Evolutionary conservation across 1,284 basidiomycete species (phyloP), one percentile per base, ranked within the genome.

Genomic region (Gomphus sp.): DNA sequence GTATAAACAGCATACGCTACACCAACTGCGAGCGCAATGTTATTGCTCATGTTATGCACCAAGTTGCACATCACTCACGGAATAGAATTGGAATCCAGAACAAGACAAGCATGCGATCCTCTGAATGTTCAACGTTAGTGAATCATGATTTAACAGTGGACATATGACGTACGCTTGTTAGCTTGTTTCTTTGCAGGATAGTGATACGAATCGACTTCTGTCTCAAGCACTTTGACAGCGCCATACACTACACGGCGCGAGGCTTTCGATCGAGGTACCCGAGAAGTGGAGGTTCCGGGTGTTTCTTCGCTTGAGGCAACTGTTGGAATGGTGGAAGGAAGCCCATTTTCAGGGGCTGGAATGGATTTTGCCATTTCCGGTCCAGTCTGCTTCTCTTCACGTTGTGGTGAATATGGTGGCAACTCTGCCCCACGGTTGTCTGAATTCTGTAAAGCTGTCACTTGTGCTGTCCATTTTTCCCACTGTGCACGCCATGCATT

Each of bases 1-100:
- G 64, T 58, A 52, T 62, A 66, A 31, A 59, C 51, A 12, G 47
- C 61, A 73, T 64, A 74, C 52, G 60, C 62, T 51, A 63, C 54
- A 37, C 41, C 58, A 43, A 66, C 51, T 69, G 53, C 44, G 37
- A 56, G 37, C 48, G 39, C 33, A 12, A 51, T 7, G 28, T 28
- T 18, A 50, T 14, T 9, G 14, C 10, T 6, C 33, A 50, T n/a
- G 31, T 14, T 28, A 50, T 18, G 31, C n/a, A 34, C 3, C 7
- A 11, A 12, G 12, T 14, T 3, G 28, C 12, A 4, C 6, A 12
- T 18, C n/a, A 84, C 87, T 75, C 66, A 90, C 89, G 72, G 63
- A 92, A 71, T 36, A 97, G 76, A 63, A 95, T 91, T 3, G 94
- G 94, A 64, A 97, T 80, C 94, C 94, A 98, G 79, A 98, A 97